Base-by-base conservation (phyloP, 352 stramenopile genomes). In the Phytophthora hibernalis region DNA sequence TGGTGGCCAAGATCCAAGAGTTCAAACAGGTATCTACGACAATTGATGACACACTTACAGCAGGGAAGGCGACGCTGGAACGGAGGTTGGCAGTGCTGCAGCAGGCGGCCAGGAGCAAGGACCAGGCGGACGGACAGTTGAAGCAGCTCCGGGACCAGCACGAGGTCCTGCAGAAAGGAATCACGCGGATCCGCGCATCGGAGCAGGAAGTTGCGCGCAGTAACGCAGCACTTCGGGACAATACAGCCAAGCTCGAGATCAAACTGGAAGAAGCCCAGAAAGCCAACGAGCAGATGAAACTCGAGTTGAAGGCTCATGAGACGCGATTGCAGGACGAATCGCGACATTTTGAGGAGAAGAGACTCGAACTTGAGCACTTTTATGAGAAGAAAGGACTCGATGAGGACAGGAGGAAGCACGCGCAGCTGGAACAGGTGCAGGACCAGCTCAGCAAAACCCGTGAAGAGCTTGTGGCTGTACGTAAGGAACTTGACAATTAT, bases 261-360 rank as follows among this genome's bases (percentile, higher is more conserved):
- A 70, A 90, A 45, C 73, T 93, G 0, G 72, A 88, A 65, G 70
- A 82, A 20, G 37, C 73, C 5, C 77, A 83, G 20, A 88, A 86
- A 60, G 43, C 70, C 42, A 89, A 87, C 21, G 79, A 87, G 26
- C 69, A 91, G 61, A 33, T 93, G 18, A 74, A 79, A 51, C 43
- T 90, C 26, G 79, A 91, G 18, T 48, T 93, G n/a, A 83, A 84
- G 18, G 65, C 77, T 1, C 71, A 87, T 21, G 70, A 90, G 68
- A 59, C 69, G 10, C 76, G 64, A 1, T 62, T 89, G 64, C 61
- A 75, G 5, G 76, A 89, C 22, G 76, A 85, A 44, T 74, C 77
- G 10, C 71, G 80, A 35, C 62, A 81, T 9, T 91, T 87, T 56
- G 77, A 90, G 31, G 79, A 91, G 26, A 87, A 83, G 42, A 91